These are phyloP conservation scores for Fagopyrum esculentum DNA, from an alignment of 148 eudicot species.

Conservation along the genomic window DNA sequence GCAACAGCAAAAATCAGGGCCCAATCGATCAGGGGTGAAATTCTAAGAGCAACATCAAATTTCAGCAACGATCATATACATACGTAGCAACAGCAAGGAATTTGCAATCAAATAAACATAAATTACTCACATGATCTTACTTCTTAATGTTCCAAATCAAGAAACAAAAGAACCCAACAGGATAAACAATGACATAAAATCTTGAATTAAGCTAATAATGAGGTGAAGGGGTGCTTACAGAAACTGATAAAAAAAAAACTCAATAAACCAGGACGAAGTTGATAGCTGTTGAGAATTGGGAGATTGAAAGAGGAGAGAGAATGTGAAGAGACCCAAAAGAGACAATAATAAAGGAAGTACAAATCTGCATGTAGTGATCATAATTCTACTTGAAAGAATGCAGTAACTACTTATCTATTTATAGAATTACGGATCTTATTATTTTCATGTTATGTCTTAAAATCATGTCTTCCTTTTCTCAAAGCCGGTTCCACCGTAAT, in stretches of 20 bases:
- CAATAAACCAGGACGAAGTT: not conserved
- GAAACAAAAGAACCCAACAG: not conserved
- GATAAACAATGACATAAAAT: not conserved
- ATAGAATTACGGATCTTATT: no score
- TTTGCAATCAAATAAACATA: not conserved
- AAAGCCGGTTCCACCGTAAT: not conserved
- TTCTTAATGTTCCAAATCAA: not conserved
- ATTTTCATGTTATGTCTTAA: no score
- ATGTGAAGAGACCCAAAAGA: not conserved
- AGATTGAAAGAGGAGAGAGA: slow-evolving; percentile 6
- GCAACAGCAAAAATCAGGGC: not conserved
- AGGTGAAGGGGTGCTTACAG: slow-evolving; percentile 23
- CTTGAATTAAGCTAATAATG: slow-evolving; percentile 1
- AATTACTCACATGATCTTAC: not conserved
- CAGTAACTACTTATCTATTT: no score
- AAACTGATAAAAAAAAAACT: not conserved
- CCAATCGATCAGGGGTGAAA: not conserved
- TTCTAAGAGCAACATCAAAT: not conserved
- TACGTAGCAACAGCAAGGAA: not conserved
- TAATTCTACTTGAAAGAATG: not conserved
- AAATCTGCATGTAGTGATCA: slow-evolving; percentile 18
- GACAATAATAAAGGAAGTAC: slow-evolving; percentile 7
- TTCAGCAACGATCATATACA: slow-evolving; percentile 1
- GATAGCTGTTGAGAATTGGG: slow-evolving; percentile 2
- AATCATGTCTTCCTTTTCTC: no score